phyloP scores from a whole-genome alignment of 441 rosid species.

The Bruguiera hainesii region DNA sequence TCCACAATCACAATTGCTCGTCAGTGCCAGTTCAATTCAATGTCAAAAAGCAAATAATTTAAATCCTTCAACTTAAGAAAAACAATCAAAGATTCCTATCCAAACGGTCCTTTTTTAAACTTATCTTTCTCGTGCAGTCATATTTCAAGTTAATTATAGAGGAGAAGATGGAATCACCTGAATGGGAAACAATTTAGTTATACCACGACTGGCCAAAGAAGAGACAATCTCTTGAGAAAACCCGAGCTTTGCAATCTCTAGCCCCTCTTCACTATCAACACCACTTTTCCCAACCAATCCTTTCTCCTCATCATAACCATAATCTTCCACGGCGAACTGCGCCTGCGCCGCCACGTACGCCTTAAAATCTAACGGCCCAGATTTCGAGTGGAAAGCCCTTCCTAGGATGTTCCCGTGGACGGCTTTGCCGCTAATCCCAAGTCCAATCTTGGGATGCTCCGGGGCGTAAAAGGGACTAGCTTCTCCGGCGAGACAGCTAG shows the following conservation, averaged over 20 bases:
- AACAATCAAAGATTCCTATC: too few relatives aligned
- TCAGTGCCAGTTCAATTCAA: too few relatives aligned
- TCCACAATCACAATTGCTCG: too few relatives aligned
- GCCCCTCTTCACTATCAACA: slow-evolving; percentile 48
- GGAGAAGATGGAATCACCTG: slow-evolving; percentile 40
- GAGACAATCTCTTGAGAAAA: slow-evolving; percentile 52
- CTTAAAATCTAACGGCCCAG: slow-evolving; percentile 47
- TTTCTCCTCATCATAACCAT: slow-evolving; percentile 32
- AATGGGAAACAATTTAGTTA: slow-evolving; percentile 72
- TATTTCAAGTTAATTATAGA: too few relatives aligned
- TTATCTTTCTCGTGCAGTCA: too few relatives aligned
- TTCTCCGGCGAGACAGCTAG: slow-evolving; percentile 10
- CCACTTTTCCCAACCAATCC: slow-evolving; percentile 16
- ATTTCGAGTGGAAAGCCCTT: slow-evolving; percentile 49
- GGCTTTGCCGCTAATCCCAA: slow-evolving; percentile 5
- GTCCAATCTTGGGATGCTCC: too few relatives aligned
- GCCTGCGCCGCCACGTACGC: slow-evolving; percentile 33
- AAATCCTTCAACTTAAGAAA: too few relatives aligned
- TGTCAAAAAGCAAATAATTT: too few relatives aligned
- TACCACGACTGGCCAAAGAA: slow-evolving; percentile 53
- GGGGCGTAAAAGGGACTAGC: background rate
- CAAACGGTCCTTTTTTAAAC: too few relatives aligned
- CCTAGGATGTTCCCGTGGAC: slow-evolving; percentile 2
- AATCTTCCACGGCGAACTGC: slow-evolving; percentile 43
- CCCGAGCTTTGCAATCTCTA: slow-evolving; percentile 61